phyloP scores from a whole-genome alignment of 2,329 filamentous ascomycete species.

The Curvularia sp. region DNA sequence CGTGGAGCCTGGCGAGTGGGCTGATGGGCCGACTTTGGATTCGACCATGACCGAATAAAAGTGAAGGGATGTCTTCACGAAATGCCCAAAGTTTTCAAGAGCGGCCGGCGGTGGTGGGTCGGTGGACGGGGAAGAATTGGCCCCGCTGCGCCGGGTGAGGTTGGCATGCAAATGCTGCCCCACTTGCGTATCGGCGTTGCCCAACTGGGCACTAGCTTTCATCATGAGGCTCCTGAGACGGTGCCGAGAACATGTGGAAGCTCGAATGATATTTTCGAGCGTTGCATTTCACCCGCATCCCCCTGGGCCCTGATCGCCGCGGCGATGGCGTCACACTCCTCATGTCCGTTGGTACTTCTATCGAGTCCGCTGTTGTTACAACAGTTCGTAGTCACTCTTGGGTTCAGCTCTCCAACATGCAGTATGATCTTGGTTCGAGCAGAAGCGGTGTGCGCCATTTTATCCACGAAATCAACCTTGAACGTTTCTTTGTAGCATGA shows the following conservation, averaged over 20 bases:
- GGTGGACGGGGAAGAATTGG: slow-evolving; percentile 21
- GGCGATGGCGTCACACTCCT: neutral
- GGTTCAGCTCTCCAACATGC: neutral
- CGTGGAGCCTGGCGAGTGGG: slow-evolving; percentile 35
- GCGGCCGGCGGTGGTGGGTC: slow-evolving; percentile 14
- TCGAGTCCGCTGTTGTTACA: neutral
- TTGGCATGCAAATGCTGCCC: slow-evolving; percentile 13
- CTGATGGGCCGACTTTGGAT: slow-evolving; percentile 27
- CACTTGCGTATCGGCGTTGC: slow-evolving; percentile 14
- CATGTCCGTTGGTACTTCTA: no score
- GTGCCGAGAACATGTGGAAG: neutral
- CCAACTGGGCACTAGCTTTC: slow-evolving; percentile 10
- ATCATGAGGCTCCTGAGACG: slow-evolving; percentile 7
- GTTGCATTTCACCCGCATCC: no score
- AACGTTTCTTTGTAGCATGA: no score
- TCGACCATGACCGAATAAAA: slow-evolving; percentile 34
- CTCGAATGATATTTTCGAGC: neutral
- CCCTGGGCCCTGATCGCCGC: neutral
- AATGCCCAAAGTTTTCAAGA: slow-evolving; percentile 20
- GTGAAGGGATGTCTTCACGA: slow-evolving; percentile 15
- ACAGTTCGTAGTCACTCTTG: neutral
- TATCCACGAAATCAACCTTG: no score
- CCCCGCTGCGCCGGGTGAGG: slow-evolving; percentile 13
- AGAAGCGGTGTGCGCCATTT: neutral
- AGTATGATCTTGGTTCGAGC: neutral